Evolutionary conservation across 768 basidiomycete species (phyloP).

Genomic region (Podaxis mareebaensis): DNA sequence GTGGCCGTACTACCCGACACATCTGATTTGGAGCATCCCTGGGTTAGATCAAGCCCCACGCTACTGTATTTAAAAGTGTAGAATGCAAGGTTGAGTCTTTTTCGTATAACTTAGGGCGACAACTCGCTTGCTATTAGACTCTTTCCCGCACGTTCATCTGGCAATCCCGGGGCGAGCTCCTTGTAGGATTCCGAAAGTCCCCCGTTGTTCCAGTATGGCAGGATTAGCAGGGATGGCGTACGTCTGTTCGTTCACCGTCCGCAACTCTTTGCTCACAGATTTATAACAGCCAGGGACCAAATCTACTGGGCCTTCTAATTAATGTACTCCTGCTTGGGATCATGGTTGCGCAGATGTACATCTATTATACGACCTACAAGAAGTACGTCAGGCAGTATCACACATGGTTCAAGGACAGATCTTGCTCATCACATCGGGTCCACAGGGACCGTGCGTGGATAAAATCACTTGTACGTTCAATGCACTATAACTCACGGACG

Average conservation of each 20-base stretch:
- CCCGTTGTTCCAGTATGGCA: too few relatives aligned
- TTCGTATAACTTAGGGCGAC: too few relatives aligned
- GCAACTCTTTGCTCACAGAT: neutral
- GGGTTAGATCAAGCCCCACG: too few relatives aligned
- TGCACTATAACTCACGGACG: neutral
- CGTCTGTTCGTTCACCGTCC: neutral
- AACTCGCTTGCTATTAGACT: too few relatives aligned
- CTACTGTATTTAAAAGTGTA: too few relatives aligned
- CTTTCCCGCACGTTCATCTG: too few relatives aligned
- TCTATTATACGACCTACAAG: conserved; percentile 21
- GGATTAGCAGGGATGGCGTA: too few relatives aligned
- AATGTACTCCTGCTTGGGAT: conserved; percentile 21
- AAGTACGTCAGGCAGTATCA: conserved; percentile 5
- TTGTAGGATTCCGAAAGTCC: too few relatives aligned
- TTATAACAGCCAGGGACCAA: neutral
- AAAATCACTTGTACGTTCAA: neutral
- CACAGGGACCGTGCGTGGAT: neutral
- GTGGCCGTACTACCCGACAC: too few relatives aligned
- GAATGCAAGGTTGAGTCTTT: too few relatives aligned
- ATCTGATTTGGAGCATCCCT: too few relatives aligned
- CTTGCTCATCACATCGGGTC: neutral
- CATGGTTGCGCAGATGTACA: conserved; percentile 18
- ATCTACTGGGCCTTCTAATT: neutral
- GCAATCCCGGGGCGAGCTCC: too few relatives aligned
- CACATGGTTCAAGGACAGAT: neutral